Base-by-base conservation (phyloP, 495 filamentous ascomycete species). In the Daldinia decipiens region DNA sequence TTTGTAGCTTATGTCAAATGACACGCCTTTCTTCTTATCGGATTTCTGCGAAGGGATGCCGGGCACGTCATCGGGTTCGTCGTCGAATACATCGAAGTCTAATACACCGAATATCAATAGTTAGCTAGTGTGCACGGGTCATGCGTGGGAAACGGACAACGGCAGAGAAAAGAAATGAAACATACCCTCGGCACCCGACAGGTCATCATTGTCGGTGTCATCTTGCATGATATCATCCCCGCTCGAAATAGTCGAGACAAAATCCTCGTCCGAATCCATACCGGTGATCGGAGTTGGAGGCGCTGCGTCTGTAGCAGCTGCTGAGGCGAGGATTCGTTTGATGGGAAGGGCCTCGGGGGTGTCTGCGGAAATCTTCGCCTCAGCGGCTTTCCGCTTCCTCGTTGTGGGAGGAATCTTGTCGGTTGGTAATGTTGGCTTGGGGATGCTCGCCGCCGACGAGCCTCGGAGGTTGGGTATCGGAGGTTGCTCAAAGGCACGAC, bases 191-290 rank as follows among this genome's bases (percentile, higher is more conserved):
- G 87, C 92, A 31, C 88, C 93, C 53, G 95, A 85, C 72, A 93
- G 85, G 54, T 78, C 82, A 67, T 80, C 88, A 76, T 92, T 89
- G 27, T 94, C 93, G 75, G 89, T 93, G 29, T 92, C 92, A 69
- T 93, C 85, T 43, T 84, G 85, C 55, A 94, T 89, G 56, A 88
- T 87, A 75, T 93, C 93, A 55, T 91, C 89, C 40, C 87, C 88
- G 76, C 91, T 96, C 15, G 92, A 94, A 70, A 89, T 84, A 65
- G 90, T 89, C 58, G 92, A 96, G 86, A 97, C 92, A 77, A 95
- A 94, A 69, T 98, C 95, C 77, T 98, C 95, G 70, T 98, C 95
- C 12, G 95, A 97, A 77, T 97, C 95, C 95, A 98, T 98, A 17
- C 83, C 89, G 72, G 88, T 92, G 57, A 85, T 81, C 29, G 90